Base-by-base conservation (phyloP, 306 rosid species). In the Acacia crassicarpa region DNA sequence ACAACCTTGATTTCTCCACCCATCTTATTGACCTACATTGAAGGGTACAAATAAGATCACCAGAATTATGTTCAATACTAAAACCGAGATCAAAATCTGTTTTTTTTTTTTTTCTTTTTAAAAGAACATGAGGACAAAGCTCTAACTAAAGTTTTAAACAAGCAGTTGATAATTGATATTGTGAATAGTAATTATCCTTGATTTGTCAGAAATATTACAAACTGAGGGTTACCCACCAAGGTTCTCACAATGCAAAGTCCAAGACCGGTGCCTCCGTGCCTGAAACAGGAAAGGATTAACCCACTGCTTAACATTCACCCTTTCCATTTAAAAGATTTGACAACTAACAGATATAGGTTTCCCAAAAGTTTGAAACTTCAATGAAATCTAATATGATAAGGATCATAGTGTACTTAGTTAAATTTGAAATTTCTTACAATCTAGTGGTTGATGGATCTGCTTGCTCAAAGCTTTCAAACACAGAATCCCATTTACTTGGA, bases 251-350 rank as follows among this genome's bases (percentile, higher is more conserved):
- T 96, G 91, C 98, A 96, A 58, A 96, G 94, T 80, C 99, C 99
- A 65, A 96, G 99, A 63, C 99, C 99, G 43, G 98, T 96, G 85
- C 99, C 99, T 77, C 99, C 99, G 88, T 96, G 92, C 92, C 99
- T 93, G 94, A 87, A 91, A 90, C 53, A 79, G 75, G 53, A 48
- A 54, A 81, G 82, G 20, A 61, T 66, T 79, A 67, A 63, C 54
- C 33, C 72, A 67, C 44, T 51, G 62, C 62, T 61, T 67, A 67
- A 68, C 78, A 54, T 74, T 54, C 53, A 81, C 15, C 38, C 13
- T 22, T 45, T 40, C 22, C 72, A 63, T 80, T 82, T 71, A 62
- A 75, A 79, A 75, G 33, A 38, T 61, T 43, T 73, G 65, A 62
- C 35, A 67, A 83, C 73, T 49, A 20, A 74, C 30, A 35, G 83